Evolutionary conservation across 164 flowering plant genomes (phyloP).

Genomic region (Nelumbo lutea): DNA sequence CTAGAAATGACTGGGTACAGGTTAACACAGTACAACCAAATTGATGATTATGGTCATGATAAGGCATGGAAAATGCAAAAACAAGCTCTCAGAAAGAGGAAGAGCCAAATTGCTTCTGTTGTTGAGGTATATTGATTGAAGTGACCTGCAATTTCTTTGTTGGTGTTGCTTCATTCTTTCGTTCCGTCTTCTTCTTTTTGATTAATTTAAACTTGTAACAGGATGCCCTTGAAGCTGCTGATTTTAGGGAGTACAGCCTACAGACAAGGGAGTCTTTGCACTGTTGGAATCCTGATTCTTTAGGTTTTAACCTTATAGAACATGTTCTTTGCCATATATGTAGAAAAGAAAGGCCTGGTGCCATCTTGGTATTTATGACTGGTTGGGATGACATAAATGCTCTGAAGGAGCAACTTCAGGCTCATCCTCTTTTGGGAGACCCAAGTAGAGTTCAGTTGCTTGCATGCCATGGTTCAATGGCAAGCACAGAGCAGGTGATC

Average conservation of each 20-base stretch:
- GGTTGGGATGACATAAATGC: constrained; percentile 99
- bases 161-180: neutral
- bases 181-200: constrained; percentile 1
- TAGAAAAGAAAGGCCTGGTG: constrained; percentile 76
- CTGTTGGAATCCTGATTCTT: constrained; percentile 93
- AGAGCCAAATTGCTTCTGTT: constrained; percentile 84
- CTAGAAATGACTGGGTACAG: constrained; percentile 82
- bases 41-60: constrained; percentile 94
- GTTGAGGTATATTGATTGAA: constrained; percentile 56
- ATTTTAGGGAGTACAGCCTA: constrained; percentile 48
- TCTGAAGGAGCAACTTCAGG: constrained; percentile 78
- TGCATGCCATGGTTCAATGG: constrained; percentile 98
- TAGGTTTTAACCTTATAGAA: constrained; percentile 91
- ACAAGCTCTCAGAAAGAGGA: constrained; percentile 76
- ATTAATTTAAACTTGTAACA: constrained; percentile 18
- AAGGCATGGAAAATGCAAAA: constrained; percentile 82
- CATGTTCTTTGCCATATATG: constrained; percentile 68
- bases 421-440: constrained; percentile 77
- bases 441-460: constrained; percentile 69
- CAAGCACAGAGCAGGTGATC: constrained; percentile 90
- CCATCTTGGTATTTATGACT: constrained; percentile 92
- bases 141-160: constrained; percentile 2
- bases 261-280: constrained; percentile 69
- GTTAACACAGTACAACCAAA: constrained; percentile 76
- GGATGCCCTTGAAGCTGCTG: constrained; percentile 76